Conservation (phyloP, 345 rosid genomes). For the Euphorbia lathyris region DNA sequence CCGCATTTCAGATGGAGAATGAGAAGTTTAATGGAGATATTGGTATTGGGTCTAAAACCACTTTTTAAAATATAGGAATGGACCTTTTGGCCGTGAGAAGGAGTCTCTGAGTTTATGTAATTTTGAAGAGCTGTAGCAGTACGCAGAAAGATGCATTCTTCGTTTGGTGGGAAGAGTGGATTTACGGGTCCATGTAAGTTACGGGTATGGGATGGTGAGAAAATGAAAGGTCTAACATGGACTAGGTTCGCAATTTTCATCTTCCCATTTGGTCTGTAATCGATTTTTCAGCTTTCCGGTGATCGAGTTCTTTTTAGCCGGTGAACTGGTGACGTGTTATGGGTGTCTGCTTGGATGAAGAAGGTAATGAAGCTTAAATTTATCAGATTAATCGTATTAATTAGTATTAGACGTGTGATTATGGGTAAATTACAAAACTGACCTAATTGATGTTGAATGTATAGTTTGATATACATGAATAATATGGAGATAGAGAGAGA, state of each 20-base stretch:
- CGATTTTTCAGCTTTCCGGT: background rate
- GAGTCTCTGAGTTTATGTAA: conserved; percentile 56
- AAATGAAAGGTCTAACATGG: conserved; percentile 14
- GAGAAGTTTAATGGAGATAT: conserved; percentile 64
- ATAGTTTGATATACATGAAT: no score
- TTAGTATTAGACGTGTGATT: no score
- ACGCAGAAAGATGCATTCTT: background rate
- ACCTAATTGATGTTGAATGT: no score
- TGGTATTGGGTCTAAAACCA: conserved; percentile 53
- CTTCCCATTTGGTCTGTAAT: conserved; percentile 9
- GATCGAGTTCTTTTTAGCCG: background rate
- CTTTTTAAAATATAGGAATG: conserved; percentile 62
- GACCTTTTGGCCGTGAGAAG: conserved; percentile 58
- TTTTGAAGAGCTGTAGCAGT: conserved; percentile 47
- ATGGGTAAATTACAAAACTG: no score
- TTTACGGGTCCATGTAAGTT: background rate
- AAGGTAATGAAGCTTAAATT: no score
- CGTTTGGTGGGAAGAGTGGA: background rate
- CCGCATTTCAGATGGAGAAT: conserved; percentile 56
- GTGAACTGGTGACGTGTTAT: background rate
- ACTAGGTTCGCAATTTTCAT: conserved; percentile 27
- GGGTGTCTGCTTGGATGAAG: no score
- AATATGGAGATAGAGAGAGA: no score
- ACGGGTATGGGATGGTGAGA: conserved; percentile 4
- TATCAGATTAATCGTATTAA: no score